Percentiles rank a stretch among this genome's conserved stretches.
Conservation (phyloP, 768 basidiomycete species). For the Hydnum rufescens region DNA sequence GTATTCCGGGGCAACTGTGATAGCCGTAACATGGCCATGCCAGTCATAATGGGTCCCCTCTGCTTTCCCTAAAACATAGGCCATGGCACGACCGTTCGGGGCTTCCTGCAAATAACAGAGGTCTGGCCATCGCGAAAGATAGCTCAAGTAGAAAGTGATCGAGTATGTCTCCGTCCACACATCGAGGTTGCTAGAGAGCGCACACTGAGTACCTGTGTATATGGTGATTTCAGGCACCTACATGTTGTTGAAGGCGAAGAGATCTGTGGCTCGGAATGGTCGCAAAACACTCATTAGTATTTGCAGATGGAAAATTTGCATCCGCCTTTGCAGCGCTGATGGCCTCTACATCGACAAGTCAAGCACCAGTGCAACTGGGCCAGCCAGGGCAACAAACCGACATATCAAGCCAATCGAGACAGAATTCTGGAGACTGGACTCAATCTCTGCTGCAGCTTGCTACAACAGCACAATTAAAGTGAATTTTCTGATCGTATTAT, state of each 20-base stretch:
- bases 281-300: slow-evolving; percentile 62
- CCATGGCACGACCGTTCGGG: slow-evolving; percentile 70
- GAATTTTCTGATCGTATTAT: slow-evolving; percentile 17
- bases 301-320: neutral
- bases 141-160: slow-evolving; percentile 72
- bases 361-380: no score
- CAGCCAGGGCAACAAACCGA: no score
- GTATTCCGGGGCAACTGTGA: slow-evolving; percentile 88
- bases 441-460: slow-evolving; percentile 70
- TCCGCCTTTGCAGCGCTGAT: neutral
- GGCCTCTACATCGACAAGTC: neutral
- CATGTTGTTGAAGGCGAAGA: slow-evolving; percentile 90
- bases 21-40: slow-evolving; percentile 89
- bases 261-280: slow-evolving; percentile 72
- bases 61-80: slow-evolving; percentile 93
- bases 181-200: slow-evolving; percentile 56
- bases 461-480: slow-evolving; percentile 80
- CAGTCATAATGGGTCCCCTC: slow-evolving; percentile 59
- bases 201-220: neutral
- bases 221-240: slow-evolving; percentile 18
- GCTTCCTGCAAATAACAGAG: slow-evolving; percentile 69
- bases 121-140: slow-evolving; percentile 84
- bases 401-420: no score
- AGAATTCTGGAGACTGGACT: slow-evolving; percentile 65
- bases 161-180: slow-evolving; percentile 98